Conservation (phyloP, 257 asterid genomes). For the Ehretia macrophylla region DNA sequence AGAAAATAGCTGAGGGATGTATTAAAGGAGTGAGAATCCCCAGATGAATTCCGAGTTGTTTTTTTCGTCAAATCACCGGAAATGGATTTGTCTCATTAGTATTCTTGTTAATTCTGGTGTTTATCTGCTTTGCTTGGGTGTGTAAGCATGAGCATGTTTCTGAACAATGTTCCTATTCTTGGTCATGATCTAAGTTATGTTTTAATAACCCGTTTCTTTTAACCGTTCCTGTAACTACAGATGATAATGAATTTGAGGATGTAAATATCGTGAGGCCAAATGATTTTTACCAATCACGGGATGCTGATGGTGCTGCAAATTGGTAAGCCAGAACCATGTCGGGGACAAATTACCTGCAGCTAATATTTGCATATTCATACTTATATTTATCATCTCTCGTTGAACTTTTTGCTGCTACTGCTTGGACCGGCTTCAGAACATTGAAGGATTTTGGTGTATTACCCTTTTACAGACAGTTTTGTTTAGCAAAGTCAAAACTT, state of each 20-base stretch:
- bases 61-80: too few relatives aligned
- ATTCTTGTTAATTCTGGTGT: too few relatives aligned
- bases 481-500: background rate
- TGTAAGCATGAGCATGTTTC: too few relatives aligned
- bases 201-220: background rate
- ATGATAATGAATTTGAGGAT: slow-evolving; percentile 65
- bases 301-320: slow-evolving; percentile 44
- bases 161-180: too few relatives aligned
- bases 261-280: slow-evolving; percentile 50
- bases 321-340: slow-evolving; percentile 21
- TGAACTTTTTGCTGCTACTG: background rate
- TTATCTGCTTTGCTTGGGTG: too few relatives aligned
- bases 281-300: slow-evolving; percentile 48
- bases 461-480: background rate
- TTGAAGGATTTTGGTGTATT: background rate
- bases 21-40: too few relatives aligned
- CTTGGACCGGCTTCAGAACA: background rate
- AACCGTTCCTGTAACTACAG: slow-evolving; percentile 27
- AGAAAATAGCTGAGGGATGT: too few relatives aligned
- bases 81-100: too few relatives aligned
- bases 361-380: background rate
- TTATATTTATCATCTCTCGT: background rate
- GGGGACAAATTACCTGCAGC: background rate
- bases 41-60: too few relatives aligned
- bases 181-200: too few relatives aligned